Base-by-base conservation (phyloP, 495 filamentous ascomycete species). In the Penicillium simplicissimum region DNA sequence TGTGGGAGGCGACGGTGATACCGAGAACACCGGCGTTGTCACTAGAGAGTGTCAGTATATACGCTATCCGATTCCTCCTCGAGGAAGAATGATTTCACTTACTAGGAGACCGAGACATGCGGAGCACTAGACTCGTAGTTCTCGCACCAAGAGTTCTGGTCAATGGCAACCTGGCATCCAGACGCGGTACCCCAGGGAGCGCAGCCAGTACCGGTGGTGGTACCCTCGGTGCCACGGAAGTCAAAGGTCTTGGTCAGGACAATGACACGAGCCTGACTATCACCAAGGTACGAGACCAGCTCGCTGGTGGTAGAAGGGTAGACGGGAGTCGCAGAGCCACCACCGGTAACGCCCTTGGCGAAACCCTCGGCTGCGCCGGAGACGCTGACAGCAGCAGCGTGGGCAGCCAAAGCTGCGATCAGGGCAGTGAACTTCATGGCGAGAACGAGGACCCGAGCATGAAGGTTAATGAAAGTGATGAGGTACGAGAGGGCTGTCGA, bases 101-200 rank as follows among this genome's bases (percentile, higher is more conserved):
- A 69, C 69, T 82, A 82, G n/a, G 64, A 71, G 33, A 85, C 80
- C 4, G 60, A 61, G 40, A 71, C 70, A 6, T 59, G 59, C 0
- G 75, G 74, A 9, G 76, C 75, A 52, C 62, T 43, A 0, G 76
- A 49, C 68, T 79, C 55, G 58, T 78, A 78, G 68, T 77, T 79
- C 13, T 45, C 66, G 61, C 78, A 82, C 81, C 81, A 81, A 66
- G 74, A 61, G 58, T 81, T 70, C 67, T 78, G 62, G 71, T 83
- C 81, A 63, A 86, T 85, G 43, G 84, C 84, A 52, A 80, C 55
- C 70, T 81, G 84, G 64, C 75, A 82, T 34, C 47, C 77, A 55
- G 67, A 67, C 36, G 52, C 72, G 55, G 77, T 79, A 19, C 74
- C 74, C 76, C 79, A 81, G 21, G 76, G 76, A 48, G 78, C 73